phyloP scores from a whole-genome alignment of 148 eudicot species.

The Vaccinium darrowii region DNA sequence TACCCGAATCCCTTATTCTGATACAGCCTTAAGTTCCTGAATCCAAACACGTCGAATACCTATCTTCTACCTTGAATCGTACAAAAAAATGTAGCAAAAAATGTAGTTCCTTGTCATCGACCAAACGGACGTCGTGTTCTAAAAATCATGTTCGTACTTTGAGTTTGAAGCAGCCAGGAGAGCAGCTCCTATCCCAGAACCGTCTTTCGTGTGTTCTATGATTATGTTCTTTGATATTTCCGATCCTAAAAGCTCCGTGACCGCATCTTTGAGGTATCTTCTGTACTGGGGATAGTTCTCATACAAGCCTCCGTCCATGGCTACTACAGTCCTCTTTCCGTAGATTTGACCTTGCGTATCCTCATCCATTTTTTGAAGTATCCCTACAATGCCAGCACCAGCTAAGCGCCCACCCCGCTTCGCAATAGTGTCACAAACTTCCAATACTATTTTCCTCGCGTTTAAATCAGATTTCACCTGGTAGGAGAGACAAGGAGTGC shows the following conservation, averaged over 20 bases:
- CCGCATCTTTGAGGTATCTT: slow-evolving; percentile 55
- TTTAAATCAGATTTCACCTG: slow-evolving; percentile 51
- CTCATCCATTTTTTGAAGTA: slow-evolving; percentile 63
- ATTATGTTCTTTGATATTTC: slow-evolving; percentile 47
- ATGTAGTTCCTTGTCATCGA: neutral
- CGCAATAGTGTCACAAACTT: slow-evolving; percentile 66
- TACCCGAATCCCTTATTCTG: neutral
- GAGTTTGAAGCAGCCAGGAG: slow-evolving; percentile 79
- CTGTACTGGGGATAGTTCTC: slow-evolving; percentile 73
- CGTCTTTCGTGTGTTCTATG: slow-evolving; percentile 70
- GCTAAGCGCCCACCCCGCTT: slow-evolving; percentile 75
- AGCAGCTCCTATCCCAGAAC: slow-evolving; percentile 90
- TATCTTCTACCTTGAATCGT: neutral
- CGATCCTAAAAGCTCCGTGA: slow-evolving; percentile 55
- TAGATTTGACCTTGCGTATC: slow-evolving; percentile 49
- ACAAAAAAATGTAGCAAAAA: neutral
- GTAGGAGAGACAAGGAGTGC: neutral
- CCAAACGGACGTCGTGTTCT: neutral
- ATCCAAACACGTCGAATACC: neutral
- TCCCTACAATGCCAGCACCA: slow-evolving; percentile 77
- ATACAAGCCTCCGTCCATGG: slow-evolving; percentile 86
- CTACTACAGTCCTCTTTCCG: slow-evolving; percentile 69
- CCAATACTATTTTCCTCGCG: slow-evolving; percentile 45
- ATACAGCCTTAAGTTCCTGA: neutral
- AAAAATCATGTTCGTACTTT: slow-evolving; percentile 36